Conservation (phyloP, 106 monocot species). For the Cymbidium sinense region DNA sequence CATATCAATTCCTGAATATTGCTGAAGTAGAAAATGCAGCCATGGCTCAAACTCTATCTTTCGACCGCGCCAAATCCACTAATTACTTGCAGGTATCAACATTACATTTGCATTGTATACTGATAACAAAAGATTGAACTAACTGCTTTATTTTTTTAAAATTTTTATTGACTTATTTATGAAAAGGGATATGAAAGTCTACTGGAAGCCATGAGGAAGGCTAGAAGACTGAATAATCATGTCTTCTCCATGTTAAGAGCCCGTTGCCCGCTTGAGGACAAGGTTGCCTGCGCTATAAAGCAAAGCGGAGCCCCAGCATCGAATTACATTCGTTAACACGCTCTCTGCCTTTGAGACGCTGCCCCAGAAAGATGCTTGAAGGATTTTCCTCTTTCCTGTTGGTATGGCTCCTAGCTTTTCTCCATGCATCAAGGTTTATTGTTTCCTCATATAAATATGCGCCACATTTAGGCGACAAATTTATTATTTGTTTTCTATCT, state of each 20-base stretch:
- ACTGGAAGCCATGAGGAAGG: conserved; percentile 88
- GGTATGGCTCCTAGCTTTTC: no score
- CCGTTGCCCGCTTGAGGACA: conserved; percentile 96
- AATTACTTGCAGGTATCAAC: conserved; percentile 46
- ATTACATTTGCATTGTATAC: background rate
- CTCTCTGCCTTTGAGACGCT: conserved; percentile 91
- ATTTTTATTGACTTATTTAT: no score
- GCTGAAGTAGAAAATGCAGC: conserved; percentile 78
- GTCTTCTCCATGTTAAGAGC: conserved; percentile 90
- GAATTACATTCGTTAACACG: conserved; percentile 63
- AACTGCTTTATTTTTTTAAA: no score
- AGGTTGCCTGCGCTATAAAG: conserved; percentile 89
- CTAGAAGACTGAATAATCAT: conserved; percentile 84
- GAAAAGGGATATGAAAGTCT: conserved; percentile 68
- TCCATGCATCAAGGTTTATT: no score
- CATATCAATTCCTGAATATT: conserved; percentile 91
- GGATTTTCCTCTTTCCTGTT: no score
- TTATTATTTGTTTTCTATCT: no score
- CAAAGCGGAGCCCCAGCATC: conserved; percentile 86
- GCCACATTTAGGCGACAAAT: no score
- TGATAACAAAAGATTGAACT: no score
- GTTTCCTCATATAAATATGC: no score
- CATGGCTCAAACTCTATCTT: conserved; percentile 20
- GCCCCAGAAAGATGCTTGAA: conserved; percentile 64
- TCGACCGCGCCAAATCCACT: conserved; percentile 38